A percentile compares a stretch with the other conserved stretches of the same genome.
phyloP scores from a whole-genome alignment of 1,284 basidiomycete species.

The Ustilago cynodontis region DNA sequence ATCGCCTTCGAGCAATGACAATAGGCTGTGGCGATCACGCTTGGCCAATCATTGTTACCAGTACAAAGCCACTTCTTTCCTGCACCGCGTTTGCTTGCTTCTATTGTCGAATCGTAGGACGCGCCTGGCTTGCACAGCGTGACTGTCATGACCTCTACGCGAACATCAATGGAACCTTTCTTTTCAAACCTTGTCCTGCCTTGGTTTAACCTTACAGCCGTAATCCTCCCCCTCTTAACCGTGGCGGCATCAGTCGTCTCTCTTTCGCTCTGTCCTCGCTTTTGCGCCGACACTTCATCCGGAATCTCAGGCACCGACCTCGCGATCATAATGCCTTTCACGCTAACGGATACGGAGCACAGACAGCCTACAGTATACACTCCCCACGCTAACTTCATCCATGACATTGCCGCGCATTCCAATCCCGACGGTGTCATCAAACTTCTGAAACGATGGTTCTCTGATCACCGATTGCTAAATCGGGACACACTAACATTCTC shows the following conservation, averaged over 20 bases:
- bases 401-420: not conserved
- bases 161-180: no score
- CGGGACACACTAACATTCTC: no score
- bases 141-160: not conserved
- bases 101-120: not conserved
- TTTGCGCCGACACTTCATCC: not conserved
- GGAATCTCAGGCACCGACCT: not conserved
- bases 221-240: not conserved
- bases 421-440: not conserved
- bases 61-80: not conserved
- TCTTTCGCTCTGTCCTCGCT: not conserved
- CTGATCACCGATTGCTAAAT: no score
- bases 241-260: not conserved
- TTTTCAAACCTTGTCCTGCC: no score
- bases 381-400: not conserved
- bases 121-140: not conserved
- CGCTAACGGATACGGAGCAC: slow-evolving; percentile 2
- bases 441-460: no score
- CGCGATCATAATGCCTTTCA: not conserved
- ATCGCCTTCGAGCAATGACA: no score
- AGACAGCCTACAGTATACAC: not conserved
- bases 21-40: no score
- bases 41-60: no score
- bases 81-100: slow-evolving; percentile 2
- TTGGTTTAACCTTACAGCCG: not conserved